Base-by-base conservation (phyloP, 2,329 filamentous ascomycete genomes). In the Aspergillus fumigatus region DNA sequence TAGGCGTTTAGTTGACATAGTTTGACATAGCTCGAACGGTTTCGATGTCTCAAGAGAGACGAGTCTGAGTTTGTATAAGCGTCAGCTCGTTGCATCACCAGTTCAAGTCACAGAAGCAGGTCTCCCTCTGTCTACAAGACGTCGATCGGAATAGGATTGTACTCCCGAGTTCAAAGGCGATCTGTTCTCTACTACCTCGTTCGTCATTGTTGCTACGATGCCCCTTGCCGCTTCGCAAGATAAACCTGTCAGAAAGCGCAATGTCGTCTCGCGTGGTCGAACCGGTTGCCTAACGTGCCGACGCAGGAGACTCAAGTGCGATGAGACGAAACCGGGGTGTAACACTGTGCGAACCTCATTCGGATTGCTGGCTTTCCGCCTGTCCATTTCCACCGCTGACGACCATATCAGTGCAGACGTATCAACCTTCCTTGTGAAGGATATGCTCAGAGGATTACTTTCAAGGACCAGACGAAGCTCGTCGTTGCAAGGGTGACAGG, bases 211-310 rank as follows among this genome's bases (percentile, higher is more conserved):
- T 14, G 43, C 21, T 14, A 11, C 10, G 23, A 47, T 52, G 41
- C 41, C 38, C 38, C 50, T 40, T 43, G 50, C 25, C 21, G 50
- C 40, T 41, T 52, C 50, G 32, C 7, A 23, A 23, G 50, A 52
- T 19, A 51, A 47, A 43, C 51, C 56, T 6, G 47, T 41, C 25
- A 58, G 58, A 40, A 60, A 56, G 53, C 55, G 60, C 26, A 60
- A 62, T 56, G 60, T 62, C n/a, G 48, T 60, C n/a, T 59, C 60
- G 50, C 55, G 60, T 17, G 60, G 58, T 27, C 53, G 60, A 27
- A 62, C 55, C n/a, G 60, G 60, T 10, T 62, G 60, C 27, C 41
- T 60, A 10, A 62, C 60, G 19, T 62, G 60, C 52, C 58, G 60
- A 14, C 38, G 51, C 27, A 48, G 60, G 40, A 47, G 58, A 23